These are phyloP conservation scores for Nakazawaea anatomiae DNA, from an alignment of 805 yeast genomes.

Conservation along the genomic window DNA sequence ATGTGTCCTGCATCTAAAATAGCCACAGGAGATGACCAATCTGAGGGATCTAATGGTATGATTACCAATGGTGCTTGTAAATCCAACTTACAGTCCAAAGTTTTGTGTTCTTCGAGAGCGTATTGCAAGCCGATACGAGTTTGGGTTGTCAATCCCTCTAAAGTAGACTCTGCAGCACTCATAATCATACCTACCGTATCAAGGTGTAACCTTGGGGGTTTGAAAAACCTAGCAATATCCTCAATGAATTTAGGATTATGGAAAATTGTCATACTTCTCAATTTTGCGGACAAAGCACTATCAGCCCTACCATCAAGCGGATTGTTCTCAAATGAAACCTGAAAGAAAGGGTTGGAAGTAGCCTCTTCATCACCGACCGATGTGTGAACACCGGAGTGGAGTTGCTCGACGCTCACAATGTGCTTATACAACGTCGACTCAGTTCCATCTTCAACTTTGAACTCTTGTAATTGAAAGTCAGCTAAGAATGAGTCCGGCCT, in stretches of 20 bases:
- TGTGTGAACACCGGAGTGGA: conserved; percentile 33
- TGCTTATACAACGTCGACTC: conserved; percentile 75
- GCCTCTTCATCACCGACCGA: conserved; percentile 11
- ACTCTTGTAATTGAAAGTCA: conserved; percentile 70
- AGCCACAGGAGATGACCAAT: conserved; percentile 82
- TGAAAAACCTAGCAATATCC: conserved; percentile 68
- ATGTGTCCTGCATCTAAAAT: conserved; percentile 95
- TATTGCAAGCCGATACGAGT: conserved; percentile 91
- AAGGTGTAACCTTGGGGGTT: conserved; percentile 77
- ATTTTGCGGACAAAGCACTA: conserved; percentile 62
- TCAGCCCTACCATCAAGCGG: conserved; percentile 86
- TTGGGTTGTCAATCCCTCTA: conserved; percentile 84
- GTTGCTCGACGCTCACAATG: conserved; percentile 75
- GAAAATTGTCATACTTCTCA: conserved; percentile 83
- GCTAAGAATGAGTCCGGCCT: conserved; percentile 74
- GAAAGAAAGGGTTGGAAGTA: conserved; percentile 63
- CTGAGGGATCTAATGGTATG: conserved; percentile 73
- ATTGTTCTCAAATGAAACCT: conserved; percentile 74
- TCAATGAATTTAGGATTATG: conserved; percentile 84
- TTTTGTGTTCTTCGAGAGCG: conserved; percentile 91
- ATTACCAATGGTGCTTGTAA: conserved; percentile 91
- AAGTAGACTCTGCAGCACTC: conserved; percentile 92
- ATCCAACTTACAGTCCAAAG: conserved; percentile 78
- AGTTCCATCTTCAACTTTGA: conserved; percentile 85
- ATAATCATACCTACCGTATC: conserved; percentile 88